Evolutionary conservation across 2,329 filamentous ascomycete species (phyloP).

Genomic region (Monilinia fructigena): DNA sequence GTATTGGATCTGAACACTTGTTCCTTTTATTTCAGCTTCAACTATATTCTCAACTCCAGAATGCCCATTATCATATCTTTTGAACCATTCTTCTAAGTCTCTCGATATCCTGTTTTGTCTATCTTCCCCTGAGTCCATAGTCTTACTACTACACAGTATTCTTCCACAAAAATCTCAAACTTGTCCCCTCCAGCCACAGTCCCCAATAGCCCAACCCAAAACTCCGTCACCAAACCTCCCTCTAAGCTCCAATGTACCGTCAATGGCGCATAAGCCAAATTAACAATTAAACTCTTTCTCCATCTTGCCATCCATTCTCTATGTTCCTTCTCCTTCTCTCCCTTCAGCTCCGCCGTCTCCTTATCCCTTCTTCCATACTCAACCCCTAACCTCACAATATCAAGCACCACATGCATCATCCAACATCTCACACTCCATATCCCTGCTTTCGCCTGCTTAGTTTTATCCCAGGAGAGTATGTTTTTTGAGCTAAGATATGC

Average conservation of each 20-base stretch:
- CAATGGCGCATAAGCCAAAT: slow-evolving; percentile 75
- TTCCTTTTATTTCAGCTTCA: not conserved
- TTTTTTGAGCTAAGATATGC: slow-evolving; percentile 75
- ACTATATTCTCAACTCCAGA: no score
- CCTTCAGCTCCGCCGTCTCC: slow-evolving; percentile 36
- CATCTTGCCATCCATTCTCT: slow-evolving; percentile 46
- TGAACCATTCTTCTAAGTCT: not conserved
- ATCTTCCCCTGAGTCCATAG: not conserved
- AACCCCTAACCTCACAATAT: slow-evolving; percentile 62
- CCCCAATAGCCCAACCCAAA: slow-evolving; percentile 58
- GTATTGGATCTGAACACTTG: not conserved
- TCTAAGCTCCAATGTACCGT: slow-evolving; percentile 81
- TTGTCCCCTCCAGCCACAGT: slow-evolving; percentile 48
- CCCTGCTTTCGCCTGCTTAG: slow-evolving; percentile 60
- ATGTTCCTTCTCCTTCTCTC: slow-evolving; percentile 39
- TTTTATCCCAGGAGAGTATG: slow-evolving; percentile 58
- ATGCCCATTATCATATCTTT: not conserved
- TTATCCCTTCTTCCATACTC: slow-evolving; percentile 38
- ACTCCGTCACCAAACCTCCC: slow-evolving; percentile 60
- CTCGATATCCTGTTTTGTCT: not conserved
- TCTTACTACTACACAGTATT: slow-evolving; percentile 27
- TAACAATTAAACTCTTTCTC: slow-evolving; percentile 67
- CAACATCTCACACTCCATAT: slow-evolving; percentile 77
- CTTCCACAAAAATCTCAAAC: slow-evolving; percentile 47
- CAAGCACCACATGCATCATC: slow-evolving; percentile 73